Percentiles rank a stretch among this genome's conserved stretches.
phyloP scores from a whole-genome alignment of 441 rosid genomes.

The Pelargonium cotyledonis region DNA sequence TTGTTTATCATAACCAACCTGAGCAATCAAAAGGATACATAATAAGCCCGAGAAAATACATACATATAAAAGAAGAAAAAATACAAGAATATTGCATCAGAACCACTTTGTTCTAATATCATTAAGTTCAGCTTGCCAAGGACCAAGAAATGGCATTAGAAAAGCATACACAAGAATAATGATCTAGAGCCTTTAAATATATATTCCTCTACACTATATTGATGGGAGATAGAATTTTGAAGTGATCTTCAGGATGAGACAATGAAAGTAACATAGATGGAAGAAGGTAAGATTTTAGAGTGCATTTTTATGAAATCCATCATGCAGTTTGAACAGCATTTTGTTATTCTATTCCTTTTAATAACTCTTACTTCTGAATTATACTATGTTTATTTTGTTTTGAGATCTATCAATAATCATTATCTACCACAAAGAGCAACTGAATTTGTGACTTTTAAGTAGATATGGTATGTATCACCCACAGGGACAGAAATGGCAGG shows the following conservation, averaged over 20 bases:
- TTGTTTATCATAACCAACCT: constrained; percentile 82
- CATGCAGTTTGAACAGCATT: too few relatives aligned
- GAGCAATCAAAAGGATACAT: constrained; percentile 16
- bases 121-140: too few relatives aligned
- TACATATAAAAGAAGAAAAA: neutral
- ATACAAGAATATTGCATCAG: neutral
- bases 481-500: constrained; percentile 87
- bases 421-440: neutral
- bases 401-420: neutral
- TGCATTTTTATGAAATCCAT: neutral
- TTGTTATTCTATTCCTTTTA: neutral
- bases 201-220: too few relatives aligned
- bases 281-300: neutral
- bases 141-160: too few relatives aligned
- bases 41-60: neutral
- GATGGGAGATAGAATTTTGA: too few relatives aligned
- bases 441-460: neutral
- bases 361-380: neutral
- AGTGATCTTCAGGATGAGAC: neutral
- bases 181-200: too few relatives aligned
- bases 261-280: neutral
- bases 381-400: neutral
- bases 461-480: constrained; percentile 20
- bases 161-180: too few relatives aligned
- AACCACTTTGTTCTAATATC: too few relatives aligned